These are phyloP conservation scores for Asterionellopsis glacialis DNA, from an alignment of 108 stramenopile species.

Conservation along the genomic window DNA sequence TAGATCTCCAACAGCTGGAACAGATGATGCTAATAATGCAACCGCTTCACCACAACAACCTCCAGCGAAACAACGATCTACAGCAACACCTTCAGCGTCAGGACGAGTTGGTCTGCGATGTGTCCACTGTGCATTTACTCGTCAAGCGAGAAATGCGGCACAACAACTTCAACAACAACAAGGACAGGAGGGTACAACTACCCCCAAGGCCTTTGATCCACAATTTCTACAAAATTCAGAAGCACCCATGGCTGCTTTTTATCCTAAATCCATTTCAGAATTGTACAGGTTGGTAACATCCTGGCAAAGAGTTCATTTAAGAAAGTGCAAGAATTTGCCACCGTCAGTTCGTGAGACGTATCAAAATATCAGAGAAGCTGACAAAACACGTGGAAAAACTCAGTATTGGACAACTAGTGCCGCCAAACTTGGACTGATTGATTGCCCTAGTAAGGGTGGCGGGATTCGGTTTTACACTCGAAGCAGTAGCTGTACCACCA, in stretches of 20 bases:
- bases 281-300: conserved; percentile 78
- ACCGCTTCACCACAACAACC: too few relatives aligned
- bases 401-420: conserved; percentile 79
- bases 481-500: too few relatives aligned
- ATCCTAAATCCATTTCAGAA: conserved; percentile 66
- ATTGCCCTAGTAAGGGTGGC: conserved; percentile 36
- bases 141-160: conserved; percentile 29
- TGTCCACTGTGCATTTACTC: conserved; percentile 61
- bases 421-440: conserved; percentile 61
- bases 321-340: conserved; percentile 65
- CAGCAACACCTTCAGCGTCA: conserved; percentile 19
- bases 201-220: conserved; percentile 1
- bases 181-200: not conserved
- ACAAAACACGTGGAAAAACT: conserved; percentile 72
- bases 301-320: conserved; percentile 80
- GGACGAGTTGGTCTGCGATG: conserved; percentile 84
- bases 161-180: conserved; percentile 8
- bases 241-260: conserved; percentile 68
- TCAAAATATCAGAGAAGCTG: conserved; percentile 40
- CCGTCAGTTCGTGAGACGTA: conserved; percentile 48
- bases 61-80: conserved; percentile 33
- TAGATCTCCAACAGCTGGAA: too few relatives aligned
- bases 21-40: too few relatives aligned
- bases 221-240: conserved; percentile 9
- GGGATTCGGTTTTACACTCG: conserved; percentile 32